Conservation (phyloP, 2,329 filamentous ascomycete genomes). For the Monilinia fructigena region DNA sequence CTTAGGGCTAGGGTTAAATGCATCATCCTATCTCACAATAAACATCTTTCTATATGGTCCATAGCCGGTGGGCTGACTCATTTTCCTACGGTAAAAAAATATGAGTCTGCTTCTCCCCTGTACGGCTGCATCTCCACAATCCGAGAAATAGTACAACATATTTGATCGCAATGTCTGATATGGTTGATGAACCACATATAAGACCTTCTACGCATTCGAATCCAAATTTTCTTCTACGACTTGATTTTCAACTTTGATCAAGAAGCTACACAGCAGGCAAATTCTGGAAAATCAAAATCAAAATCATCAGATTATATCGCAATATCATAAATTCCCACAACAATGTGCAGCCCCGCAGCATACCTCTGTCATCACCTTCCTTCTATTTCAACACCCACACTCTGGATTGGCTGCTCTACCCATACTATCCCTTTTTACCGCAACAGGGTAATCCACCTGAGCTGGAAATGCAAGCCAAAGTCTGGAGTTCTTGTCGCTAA, state of each 20-base stretch:
- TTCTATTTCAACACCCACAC: background rate
- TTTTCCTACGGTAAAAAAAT: background rate
- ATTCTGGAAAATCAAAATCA: background rate
- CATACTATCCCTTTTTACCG: background rate
- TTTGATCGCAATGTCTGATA: background rate
- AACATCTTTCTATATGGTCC: background rate
- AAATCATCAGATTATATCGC: background rate
- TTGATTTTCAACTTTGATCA: background rate
- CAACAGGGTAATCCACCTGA: background rate
- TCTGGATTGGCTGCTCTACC: background rate
- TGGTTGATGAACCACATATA: background rate
- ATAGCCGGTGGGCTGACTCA: background rate
- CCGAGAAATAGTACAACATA: background rate
- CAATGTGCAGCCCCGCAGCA: background rate
- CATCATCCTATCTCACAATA: background rate
- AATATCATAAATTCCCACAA: background rate
- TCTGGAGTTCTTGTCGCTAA: conserved; percentile 11
- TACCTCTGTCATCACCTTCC: conserved; percentile 11
- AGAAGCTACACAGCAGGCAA: background rate
- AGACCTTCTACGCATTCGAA: background rate
- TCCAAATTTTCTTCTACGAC: background rate
- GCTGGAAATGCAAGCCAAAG: background rate
- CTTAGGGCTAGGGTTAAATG: background rate
- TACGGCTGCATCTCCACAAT: background rate
- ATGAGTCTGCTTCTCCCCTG: background rate